Percentiles rank a stretch among this genome's conserved stretches.
phyloP scores from a whole-genome alignment of 2,329 filamentous ascomycete species.

The Emergomyces orientalis region DNA sequence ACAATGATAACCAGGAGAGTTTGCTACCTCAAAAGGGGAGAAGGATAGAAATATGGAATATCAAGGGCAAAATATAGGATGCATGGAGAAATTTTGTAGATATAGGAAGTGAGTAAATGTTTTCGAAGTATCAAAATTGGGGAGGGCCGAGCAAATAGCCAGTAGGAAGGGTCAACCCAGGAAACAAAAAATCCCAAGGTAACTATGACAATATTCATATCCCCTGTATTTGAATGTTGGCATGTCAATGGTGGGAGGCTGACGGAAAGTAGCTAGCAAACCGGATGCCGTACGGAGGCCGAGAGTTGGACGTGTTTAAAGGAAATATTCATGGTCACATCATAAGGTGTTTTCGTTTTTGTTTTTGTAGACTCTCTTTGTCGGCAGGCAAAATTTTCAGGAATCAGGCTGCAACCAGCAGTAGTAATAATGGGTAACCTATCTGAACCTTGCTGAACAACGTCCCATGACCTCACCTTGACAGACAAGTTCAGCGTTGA shows the following conservation, averaged over 20 bases:
- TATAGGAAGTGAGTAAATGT: neutral
- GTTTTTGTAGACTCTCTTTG: neutral
- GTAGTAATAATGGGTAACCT: neutral
- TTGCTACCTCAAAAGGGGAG: neutral
- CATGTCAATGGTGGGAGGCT: neutral
- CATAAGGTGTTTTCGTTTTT: neutral
- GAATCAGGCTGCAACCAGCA: neutral
- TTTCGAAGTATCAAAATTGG: neutral
- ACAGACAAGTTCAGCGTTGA: constrained; percentile 97
- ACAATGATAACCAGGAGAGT: neutral
- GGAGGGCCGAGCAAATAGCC: neutral
- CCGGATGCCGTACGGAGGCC: neutral
- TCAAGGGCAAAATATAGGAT: neutral
- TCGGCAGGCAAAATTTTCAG: neutral
- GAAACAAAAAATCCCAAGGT: neutral
- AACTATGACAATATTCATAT: neutral
- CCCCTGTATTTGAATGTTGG: neutral
- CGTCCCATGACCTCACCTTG: constrained; percentile 98
- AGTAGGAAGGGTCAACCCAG: neutral
- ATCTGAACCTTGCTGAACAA: constrained; percentile 81
- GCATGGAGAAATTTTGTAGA: neutral
- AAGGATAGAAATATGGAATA: neutral
- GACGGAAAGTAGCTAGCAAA: neutral
- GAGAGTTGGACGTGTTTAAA: neutral
- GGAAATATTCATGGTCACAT: constrained; percentile 1